Conservation (phyloP, 2,329 filamentous ascomycete genomes). For the Emmonsiellopsis sp. region DNA sequence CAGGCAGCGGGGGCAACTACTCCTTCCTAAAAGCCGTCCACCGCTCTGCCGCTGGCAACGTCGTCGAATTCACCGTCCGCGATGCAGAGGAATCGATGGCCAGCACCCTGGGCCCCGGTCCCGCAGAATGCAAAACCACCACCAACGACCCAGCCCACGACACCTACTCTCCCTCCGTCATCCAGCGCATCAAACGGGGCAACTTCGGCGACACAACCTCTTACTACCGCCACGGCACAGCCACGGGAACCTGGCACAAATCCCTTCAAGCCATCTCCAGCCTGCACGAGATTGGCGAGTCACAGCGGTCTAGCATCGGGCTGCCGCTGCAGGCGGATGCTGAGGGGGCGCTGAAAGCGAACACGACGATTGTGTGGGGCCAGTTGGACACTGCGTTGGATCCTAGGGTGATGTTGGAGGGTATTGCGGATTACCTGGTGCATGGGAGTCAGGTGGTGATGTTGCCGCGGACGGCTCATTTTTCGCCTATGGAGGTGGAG, state of each 20-base stretch:
- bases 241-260: slow-evolving; percentile 40
- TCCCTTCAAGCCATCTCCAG: slow-evolving; percentile 40
- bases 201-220: slow-evolving; percentile 44
- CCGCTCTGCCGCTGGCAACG: slow-evolving; percentile 25
- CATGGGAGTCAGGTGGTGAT: slow-evolving; percentile 41
- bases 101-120: slow-evolving; percentile 42
- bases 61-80: slow-evolving; percentile 20
- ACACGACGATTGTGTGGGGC: slow-evolving; percentile 46
- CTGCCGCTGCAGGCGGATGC: slow-evolving; percentile 36
- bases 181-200: slow-evolving; percentile 26
- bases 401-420: slow-evolving; percentile 40
- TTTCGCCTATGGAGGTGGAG: slow-evolving; percentile 41
- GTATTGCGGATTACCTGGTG: slow-evolving; percentile 43
- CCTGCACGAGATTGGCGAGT: slow-evolving; percentile 34
- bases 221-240: slow-evolving; percentile 45
- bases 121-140: slow-evolving; percentile 31
- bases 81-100: slow-evolving; percentile 41
- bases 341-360: slow-evolving; percentile 41
- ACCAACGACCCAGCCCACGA: slow-evolving; percentile 18
- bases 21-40: slow-evolving; percentile 39
- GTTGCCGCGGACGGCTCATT: slow-evolving; percentile 44
- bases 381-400: slow-evolving; percentile 44
- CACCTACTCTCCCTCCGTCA: slow-evolving; percentile 33
- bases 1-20: slow-evolving; percentile 41
- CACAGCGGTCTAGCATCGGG: slow-evolving; percentile 27